A percentile compares a stretch with the other conserved stretches of the same genome.
Conservation (phyloP, 371 early-diverging fungal genomes). For the Mucor circinelloides region DNA sequence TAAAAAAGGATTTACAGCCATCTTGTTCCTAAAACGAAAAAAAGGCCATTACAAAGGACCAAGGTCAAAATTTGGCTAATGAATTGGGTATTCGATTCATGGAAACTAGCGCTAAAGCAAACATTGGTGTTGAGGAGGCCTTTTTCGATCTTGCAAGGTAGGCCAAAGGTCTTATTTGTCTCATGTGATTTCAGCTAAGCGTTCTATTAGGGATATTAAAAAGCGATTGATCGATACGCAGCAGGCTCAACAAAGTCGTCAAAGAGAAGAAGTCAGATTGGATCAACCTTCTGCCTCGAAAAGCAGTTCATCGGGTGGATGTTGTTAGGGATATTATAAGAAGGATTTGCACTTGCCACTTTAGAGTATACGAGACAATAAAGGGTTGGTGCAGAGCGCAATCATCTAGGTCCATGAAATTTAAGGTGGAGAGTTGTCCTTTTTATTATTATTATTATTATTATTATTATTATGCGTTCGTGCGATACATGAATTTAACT, state of each 20-base stretch:
- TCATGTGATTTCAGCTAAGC: background rate
- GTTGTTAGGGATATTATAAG: constrained; percentile 6
- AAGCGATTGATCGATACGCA: constrained; percentile 56
- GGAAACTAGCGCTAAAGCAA: constrained; percentile 97
- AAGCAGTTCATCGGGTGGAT: constrained; percentile 24
- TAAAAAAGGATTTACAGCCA: background rate
- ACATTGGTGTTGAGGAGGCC: constrained; percentile 97
- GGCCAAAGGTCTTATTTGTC: background rate
- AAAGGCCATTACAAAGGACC: constrained; percentile 70
- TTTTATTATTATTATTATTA: too few species aligned
- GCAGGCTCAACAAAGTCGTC: constrained; percentile 52
- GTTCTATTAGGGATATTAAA: constrained; percentile 45
- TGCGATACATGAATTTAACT: too few species aligned
- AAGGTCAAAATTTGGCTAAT: constrained; percentile 86
- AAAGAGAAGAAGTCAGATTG: constrained; percentile 49
- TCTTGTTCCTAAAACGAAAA: background rate
- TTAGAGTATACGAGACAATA: background rate
- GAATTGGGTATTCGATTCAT: constrained; percentile 89
- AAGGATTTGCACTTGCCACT: background rate
- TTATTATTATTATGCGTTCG: too few species aligned
- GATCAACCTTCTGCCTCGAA: constrained; percentile 35
- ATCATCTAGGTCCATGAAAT: too few species aligned
- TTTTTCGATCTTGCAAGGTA: constrained; percentile 96
- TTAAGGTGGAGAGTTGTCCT: too few species aligned
- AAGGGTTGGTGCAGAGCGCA: background rate